Evolutionary conservation across 2,329 filamentous ascomycete species (phyloP).

Genomic region (Colletotrichum sp.): DNA sequence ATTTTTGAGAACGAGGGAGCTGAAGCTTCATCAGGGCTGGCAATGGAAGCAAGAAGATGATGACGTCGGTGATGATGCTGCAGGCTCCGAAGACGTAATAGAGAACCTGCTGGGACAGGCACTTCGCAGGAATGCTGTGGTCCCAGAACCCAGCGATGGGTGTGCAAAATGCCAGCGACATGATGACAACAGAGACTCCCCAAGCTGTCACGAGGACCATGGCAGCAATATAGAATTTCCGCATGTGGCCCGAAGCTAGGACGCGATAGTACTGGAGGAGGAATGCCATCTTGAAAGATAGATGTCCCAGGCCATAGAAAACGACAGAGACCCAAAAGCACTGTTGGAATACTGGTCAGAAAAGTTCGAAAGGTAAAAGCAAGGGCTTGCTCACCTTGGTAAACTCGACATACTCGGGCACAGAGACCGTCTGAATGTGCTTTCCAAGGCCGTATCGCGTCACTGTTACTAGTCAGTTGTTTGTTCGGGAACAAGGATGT

Average conservation of each 20-base stretch:
- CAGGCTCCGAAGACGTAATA: slow-evolving; percentile 27
- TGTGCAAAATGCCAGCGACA: slow-evolving; percentile 25
- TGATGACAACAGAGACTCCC: slow-evolving; percentile 28
- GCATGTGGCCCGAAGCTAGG: slow-evolving; percentile 28
- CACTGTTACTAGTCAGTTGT: background rate
- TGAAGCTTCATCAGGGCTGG: slow-evolving; percentile 28
- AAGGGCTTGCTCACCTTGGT: slow-evolving; percentile 2
- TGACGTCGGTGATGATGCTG: slow-evolving; percentile 29
- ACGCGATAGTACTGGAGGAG: slow-evolving; percentile 40
- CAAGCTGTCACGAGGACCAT: slow-evolving; percentile 29
- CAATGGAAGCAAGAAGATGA: slow-evolving; percentile 29
- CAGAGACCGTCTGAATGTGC: slow-evolving; percentile 7
- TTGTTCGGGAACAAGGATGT: too few species aligned
- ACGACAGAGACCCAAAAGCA: slow-evolving; percentile 33
- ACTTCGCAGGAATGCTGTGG: slow-evolving; percentile 18
- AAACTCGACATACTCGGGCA: background rate
- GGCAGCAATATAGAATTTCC: slow-evolving; percentile 27
- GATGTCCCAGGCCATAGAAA: slow-evolving; percentile 32
- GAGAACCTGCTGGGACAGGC: slow-evolving; percentile 21
- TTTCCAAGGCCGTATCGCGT: slow-evolving; percentile 23
- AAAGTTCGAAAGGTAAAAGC: background rate
- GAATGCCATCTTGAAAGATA: slow-evolving; percentile 36
- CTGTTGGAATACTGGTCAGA: slow-evolving; percentile 14
- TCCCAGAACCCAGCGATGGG: slow-evolving; percentile 33
- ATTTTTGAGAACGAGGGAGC: slow-evolving; percentile 24